These are phyloP conservation scores for Daldinia concentrica DNA, from an alignment of 495 filamentous ascomycete species.

Conservation along the genomic window DNA sequence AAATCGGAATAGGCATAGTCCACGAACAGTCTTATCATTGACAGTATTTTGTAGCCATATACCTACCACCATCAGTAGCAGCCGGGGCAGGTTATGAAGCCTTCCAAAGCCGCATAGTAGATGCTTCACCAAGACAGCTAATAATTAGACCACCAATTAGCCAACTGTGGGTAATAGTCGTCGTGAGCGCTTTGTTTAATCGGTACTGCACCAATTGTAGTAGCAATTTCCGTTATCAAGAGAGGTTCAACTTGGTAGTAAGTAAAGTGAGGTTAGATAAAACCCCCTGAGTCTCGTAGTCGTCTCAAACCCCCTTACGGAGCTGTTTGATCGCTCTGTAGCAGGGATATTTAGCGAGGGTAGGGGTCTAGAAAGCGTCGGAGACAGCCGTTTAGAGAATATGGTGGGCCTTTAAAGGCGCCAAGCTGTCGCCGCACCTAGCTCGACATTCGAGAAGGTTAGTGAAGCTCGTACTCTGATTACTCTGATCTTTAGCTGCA, in stretches of 20 bases:
- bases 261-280: constrained; percentile 30
- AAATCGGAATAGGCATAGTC: too few species aligned
- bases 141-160: neutral
- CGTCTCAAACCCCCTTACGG: constrained; percentile 38
- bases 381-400: constrained; percentile 27
- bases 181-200: neutral
- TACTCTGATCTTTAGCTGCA: neutral
- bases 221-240: constrained; percentile 3
- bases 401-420: constrained; percentile 24
- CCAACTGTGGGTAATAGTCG: neutral
- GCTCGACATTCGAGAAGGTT: constrained; percentile 11
- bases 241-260: neutral
- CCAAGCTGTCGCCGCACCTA: constrained; percentile 30
- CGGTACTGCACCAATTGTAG: neutral
- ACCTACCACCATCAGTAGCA: neutral
- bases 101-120: neutral
- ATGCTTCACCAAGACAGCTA: neutral
- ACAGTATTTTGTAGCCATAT: neutral
- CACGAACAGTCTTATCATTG: neutral
- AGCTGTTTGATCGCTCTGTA: constrained; percentile 34
- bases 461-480: too few species aligned
- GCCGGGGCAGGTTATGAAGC: neutral
- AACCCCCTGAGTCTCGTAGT: constrained; percentile 40
- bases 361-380: constrained; percentile 11
- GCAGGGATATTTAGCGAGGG: constrained; percentile 24